Conservation (phyloP, 108 stramenopile species). For the Nitzschia sp. region DNA sequence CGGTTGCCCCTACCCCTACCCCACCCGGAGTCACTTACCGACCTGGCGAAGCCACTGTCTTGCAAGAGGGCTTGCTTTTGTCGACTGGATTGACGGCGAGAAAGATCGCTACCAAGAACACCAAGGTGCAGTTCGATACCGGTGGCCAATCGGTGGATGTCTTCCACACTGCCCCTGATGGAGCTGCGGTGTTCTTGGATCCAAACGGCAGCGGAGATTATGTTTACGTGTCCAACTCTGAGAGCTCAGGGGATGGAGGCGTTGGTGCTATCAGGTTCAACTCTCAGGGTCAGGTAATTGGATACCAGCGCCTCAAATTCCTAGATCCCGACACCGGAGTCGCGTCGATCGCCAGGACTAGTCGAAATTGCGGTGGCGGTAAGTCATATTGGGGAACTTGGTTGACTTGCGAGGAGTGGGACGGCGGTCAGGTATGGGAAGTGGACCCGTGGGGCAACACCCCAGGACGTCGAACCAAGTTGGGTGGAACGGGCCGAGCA, state of each 20-base stretch:
- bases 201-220: slow-evolving; percentile 41
- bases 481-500: slow-evolving; percentile 2
- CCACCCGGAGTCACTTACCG: not conserved
- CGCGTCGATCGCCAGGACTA: slow-evolving; percentile 18
- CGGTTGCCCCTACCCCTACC: not conserved
- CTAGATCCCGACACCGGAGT: not conserved
- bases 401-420: slow-evolving; percentile 40
- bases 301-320: slow-evolving; percentile 38
- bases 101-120: slow-evolving; percentile 26
- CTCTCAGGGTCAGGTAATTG: slow-evolving; percentile 31
- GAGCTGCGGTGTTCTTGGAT: slow-evolving; percentile 43
- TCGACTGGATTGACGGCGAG: slow-evolving; percentile 24
- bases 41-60: slow-evolving; percentile 44
- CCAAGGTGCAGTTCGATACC: slow-evolving; percentile 17
- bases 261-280: slow-evolving; percentile 58
- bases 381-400: slow-evolving; percentile 38
- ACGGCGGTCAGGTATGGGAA: slow-evolving; percentile 19
- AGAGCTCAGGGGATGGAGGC: slow-evolving; percentile 41
- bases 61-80: slow-evolving; percentile 26
- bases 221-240: slow-evolving; percentile 65
- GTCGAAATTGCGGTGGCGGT: slow-evolving; percentile 55
- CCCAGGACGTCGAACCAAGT: not conserved
- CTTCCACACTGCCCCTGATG: slow-evolving; percentile 57
- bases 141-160: slow-evolving; percentile 13
- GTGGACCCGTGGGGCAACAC: slow-evolving; percentile 29